Base-by-base conservation (phyloP, 768 basidiomycete species). In the Mycena amicta region DNA sequence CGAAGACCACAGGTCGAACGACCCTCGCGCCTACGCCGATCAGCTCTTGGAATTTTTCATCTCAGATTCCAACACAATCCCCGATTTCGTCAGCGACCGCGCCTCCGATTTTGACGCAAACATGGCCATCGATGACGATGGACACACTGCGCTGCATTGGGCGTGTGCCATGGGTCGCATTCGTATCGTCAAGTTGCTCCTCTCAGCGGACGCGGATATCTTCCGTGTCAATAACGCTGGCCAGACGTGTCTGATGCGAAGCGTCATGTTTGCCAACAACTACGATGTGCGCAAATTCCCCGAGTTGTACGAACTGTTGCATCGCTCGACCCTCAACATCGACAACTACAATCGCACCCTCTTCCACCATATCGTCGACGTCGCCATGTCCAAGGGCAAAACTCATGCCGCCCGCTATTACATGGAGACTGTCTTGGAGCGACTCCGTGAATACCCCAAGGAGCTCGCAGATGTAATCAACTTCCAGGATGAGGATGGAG, bases 251-350 rank as follows among this genome's bases (percentile, higher is more conserved):
- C 77, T 99, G 41, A 99, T 99, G 97, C 92, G 97, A 16, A 90
- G 89, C 67, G 97, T 99, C 66, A 98, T 98, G 96, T 99, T 98
- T 72, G 93, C 93, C 50, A 99, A 99, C 74, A 99, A 98, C 72
- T 99, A 99, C 71, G 97, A 99, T 72, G 91, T 98, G 47, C 92
- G 97, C 64, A 99, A 99, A 73, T 99, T 99, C 67, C 93, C 95
- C 2, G 96, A 98, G 72, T 79, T 99, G 18, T 98, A 97, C 74
- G 95, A 98, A 70, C 84, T 99, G 15, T 75, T 99, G 31, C 97
- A 98, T 68, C 90, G 94, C n/a, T 96, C 95, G 18, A 98, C 96
- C 0, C 89, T 98, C 67, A 98, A 99, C 71, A 98, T 99, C 74
- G 97, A 99, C 79, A 92, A 95, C 71, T 89, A 88, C 69, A 98